A percentile compares a stretch with the other conserved stretches of the same genome.
Evolutionary conservation across 306 rosid species (phyloP).

Genomic region (Rubus parviflorus): DNA sequence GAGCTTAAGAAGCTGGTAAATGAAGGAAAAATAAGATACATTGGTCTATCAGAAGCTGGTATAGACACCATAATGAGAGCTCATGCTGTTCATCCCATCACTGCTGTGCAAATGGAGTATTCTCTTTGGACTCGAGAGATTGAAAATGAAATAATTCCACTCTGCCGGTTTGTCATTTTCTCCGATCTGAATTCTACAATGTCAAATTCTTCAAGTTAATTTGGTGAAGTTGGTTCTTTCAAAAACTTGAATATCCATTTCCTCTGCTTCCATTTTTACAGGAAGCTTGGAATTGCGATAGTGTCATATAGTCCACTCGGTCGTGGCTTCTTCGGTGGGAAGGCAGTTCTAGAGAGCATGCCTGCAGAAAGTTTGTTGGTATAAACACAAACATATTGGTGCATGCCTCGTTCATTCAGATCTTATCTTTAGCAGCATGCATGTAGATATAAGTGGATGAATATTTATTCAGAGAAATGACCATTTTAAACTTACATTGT

Average conservation of each 20-base stretch:
- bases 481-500: conserved; percentile 8
- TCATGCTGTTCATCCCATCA: conserved; percentile 70
- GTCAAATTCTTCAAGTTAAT: not conserved
- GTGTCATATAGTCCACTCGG: conserved; percentile 78
- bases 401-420: not conserved
- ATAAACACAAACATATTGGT: not conserved
- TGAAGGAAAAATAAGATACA: conserved; percentile 64
- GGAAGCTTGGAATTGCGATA: conserved; percentile 71
- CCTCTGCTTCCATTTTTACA: conserved; percentile 8
- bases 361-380: conserved; percentile 60
- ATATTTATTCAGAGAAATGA: not conserved
- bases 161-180: conserved; percentile 49
- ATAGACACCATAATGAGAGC: conserved; percentile 65
- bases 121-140: conserved; percentile 66
- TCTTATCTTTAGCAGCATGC: not conserved
- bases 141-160: conserved; percentile 62
- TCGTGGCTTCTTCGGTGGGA: conserved; percentile 73
- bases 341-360: conserved; percentile 55
- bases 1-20: conserved; percentile 63
- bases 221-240: not conserved
- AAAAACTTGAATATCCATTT: not conserved
- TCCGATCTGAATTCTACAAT: not conserved
- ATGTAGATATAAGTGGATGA: not conserved
- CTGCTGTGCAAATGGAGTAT: conserved; percentile 77
- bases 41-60: conserved; percentile 63